A percentile compares a stretch with the other conserved stretches of the same genome.
Conservation (phyloP, 768 basidiomycete species). For the Melanogaster broomeanus region DNA sequence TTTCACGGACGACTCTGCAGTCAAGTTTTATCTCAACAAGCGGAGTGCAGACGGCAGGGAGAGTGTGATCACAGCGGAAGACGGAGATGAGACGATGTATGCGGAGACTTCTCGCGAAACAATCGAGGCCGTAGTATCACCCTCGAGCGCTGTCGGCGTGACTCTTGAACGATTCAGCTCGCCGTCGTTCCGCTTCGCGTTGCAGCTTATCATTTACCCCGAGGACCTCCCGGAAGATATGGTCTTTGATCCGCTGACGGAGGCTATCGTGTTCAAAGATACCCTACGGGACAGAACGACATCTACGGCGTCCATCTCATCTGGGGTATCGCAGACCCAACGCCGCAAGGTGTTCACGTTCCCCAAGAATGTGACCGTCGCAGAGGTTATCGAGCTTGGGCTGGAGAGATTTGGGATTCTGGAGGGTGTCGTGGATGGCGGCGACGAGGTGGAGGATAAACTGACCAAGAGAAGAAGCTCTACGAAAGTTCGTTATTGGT, state of each 20-base stretch:
- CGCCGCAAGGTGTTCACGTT: slow-evolving; percentile 87
- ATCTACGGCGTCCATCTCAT: slow-evolving; percentile 43
- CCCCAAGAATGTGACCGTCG: slow-evolving; percentile 93
- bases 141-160: slow-evolving; percentile 41
- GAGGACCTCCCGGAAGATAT: slow-evolving; percentile 93
- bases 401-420: slow-evolving; percentile 92
- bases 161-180: slow-evolving; percentile 76
- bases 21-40: slow-evolving; percentile 94
- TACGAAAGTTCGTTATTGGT: slow-evolving; percentile 78
- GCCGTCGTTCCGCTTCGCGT: slow-evolving; percentile 79
- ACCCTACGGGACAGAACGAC: slow-evolving; percentile 62
- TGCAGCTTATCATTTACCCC: slow-evolving; percentile 86
- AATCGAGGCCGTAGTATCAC: slow-evolving; percentile 22
- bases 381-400: slow-evolving; percentile 92
- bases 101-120: slow-evolving; percentile 38
- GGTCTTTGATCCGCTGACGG: slow-evolving; percentile 90
- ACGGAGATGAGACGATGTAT: slow-evolving; percentile 41
- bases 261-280: slow-evolving; percentile 89
- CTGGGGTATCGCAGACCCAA: slow-evolving; percentile 57
- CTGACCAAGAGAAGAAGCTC: slow-evolving; percentile 77
- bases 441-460: slow-evolving; percentile 97
- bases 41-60: slow-evolving; percentile 46
- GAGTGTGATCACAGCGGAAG: slow-evolving; percentile 46
- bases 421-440: slow-evolving; percentile 98
- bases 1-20: slow-evolving; percentile 94